phyloP scores from a whole-genome alignment of 1,284 basidiomycete species.

The Ceratobasidium sp. region DNA sequence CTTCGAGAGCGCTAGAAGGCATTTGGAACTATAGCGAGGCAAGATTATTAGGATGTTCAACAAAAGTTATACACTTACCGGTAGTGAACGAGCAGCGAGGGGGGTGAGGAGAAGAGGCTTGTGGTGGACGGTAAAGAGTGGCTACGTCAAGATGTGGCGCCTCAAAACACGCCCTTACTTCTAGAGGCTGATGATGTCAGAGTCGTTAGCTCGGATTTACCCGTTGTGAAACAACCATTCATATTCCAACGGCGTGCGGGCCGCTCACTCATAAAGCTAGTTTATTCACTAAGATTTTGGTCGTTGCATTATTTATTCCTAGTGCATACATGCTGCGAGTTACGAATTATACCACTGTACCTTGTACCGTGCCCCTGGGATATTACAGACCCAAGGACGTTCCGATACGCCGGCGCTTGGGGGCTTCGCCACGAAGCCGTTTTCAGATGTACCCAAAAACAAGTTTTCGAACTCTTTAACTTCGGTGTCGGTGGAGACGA shows the following conservation, averaged over 20 bases:
- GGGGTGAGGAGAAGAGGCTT: too few species aligned
- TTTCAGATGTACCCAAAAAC: constrained; percentile 54
- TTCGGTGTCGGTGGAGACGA: background rate
- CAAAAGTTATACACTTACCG: background rate
- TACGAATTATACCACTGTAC: constrained; percentile 9
- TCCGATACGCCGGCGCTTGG: constrained; percentile 71
- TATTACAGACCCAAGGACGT: constrained; percentile 61
- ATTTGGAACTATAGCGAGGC: too few species aligned
- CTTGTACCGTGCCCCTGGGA: constrained; percentile 56
- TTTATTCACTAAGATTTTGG: background rate
- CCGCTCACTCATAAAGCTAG: too few species aligned
- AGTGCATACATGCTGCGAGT: background rate
- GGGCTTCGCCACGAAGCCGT: constrained; percentile 66
- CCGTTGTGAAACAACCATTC: too few species aligned
- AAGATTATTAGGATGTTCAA: background rate
- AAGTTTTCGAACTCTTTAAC: constrained; percentile 49
- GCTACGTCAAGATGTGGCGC: background rate
- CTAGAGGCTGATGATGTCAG: background rate
- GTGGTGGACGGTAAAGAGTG: background rate
- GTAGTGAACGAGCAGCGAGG: too few species aligned
- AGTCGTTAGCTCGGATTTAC: background rate
- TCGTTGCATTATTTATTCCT: background rate
- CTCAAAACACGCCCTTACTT: background rate
- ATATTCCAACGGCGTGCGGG: too few species aligned
- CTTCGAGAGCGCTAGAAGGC: too few species aligned